Evolutionary conservation across 768 basidiomycete genomes (phyloP).

Genomic region (Tylopilus sp.): DNA sequence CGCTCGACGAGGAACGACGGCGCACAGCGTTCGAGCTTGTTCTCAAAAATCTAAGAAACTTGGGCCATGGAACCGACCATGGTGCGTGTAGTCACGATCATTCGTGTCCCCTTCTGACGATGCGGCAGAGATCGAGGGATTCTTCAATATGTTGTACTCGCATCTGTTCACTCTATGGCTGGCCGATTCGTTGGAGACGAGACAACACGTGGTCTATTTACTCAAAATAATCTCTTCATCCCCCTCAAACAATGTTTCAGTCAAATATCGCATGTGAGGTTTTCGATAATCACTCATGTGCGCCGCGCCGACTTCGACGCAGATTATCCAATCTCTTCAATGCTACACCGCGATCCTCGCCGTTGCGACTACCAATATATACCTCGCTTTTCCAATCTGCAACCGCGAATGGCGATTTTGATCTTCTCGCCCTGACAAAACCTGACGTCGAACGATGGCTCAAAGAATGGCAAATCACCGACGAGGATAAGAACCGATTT

Average conservation of each 20-base stretch:
- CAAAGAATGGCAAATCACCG: constrained; percentile 66
- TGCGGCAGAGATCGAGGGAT: constrained; percentile 72
- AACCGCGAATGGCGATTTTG: constrained; percentile 56
- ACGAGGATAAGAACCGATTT: constrained; percentile 62
- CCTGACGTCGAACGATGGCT: constrained; percentile 73
- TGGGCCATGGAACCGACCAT: constrained; percentile 77
- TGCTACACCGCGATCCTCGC: constrained; percentile 60
- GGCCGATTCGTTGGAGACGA: constrained; percentile 52
- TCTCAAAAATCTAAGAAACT: constrained; percentile 55
- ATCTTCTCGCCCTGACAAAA: constrained; percentile 55
- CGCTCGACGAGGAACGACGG: constrained; percentile 52
- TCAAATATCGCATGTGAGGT: constrained; percentile 73
- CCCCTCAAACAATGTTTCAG: constrained; percentile 46
- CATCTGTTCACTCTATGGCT: constrained; percentile 65
- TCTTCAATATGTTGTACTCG: constrained; percentile 79
- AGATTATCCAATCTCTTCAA: constrained; percentile 86
- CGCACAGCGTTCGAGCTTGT: constrained; percentile 58
- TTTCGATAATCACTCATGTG: background rate
- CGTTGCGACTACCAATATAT: constrained; percentile 62
- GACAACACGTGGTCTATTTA: constrained; percentile 46
- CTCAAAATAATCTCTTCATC: constrained; percentile 55
- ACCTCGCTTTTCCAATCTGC: constrained; percentile 59
- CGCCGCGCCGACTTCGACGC: constrained; percentile 6
- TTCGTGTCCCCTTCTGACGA: constrained; percentile 2
- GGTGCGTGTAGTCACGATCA: constrained; percentile 42